These are phyloP conservation scores for Fusarium floridanum DNA, from an alignment of 2,329 filamentous ascomycete species.

Conservation along the genomic window DNA sequence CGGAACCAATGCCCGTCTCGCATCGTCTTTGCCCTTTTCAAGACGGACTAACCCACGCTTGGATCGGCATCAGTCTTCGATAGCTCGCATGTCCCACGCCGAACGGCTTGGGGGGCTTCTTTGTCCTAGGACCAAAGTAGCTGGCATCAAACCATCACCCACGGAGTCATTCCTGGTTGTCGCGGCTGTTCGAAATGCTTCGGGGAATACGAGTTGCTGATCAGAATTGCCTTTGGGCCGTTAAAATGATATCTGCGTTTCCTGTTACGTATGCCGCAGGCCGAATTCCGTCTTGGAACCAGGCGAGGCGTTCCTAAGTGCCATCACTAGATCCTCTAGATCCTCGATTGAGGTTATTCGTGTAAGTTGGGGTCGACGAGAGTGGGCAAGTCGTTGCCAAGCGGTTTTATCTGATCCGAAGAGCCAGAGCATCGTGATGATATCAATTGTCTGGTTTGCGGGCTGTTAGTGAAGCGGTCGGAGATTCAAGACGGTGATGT, in stretches of 20 bases:
- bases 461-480: neutral
- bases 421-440: neutral
- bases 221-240: constrained; percentile 18
- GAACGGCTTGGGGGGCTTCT: neutral
- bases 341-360: neutral
- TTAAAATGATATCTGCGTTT: constrained; percentile 3
- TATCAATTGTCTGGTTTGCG: neutral
- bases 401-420: constrained; percentile 2
- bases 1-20: constrained; percentile 26
- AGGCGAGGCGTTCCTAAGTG: neutral
- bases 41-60: constrained; percentile 16
- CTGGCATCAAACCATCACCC: neutral
- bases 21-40: constrained; percentile 5
- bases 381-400: neutral
- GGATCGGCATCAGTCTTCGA: constrained; percentile 4
- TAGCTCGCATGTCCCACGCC: constrained; percentile 4
- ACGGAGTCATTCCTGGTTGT: neutral
- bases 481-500: neutral
- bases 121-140: neutral
- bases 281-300: constrained; percentile 2
- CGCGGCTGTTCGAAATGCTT: constrained; percentile 18
- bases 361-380: constrained; percentile 6
- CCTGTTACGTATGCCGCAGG: constrained; percentile 4
- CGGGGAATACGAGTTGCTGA: constrained; percentile 16
- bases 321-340: constrained; percentile 4